Evolutionary conservation across 83 land plant species (phyloP), one percentile per base, ranked within the genome.

Genomic region (Thuja plicata): DNA sequence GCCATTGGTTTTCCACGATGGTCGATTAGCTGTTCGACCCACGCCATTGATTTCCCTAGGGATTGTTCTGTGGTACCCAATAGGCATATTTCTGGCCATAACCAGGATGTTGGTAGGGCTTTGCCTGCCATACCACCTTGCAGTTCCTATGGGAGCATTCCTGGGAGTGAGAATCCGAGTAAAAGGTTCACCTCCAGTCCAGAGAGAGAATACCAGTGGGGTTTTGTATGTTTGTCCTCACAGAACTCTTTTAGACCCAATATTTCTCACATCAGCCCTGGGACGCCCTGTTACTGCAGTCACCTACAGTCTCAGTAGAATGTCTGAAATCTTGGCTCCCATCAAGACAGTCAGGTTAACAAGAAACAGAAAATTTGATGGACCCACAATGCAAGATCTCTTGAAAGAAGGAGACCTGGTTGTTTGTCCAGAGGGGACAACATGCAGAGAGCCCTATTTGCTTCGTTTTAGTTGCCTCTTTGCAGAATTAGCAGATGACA

Each of bases 1-100:
- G 73, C 96, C 98, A 7, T 50, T 97, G 1, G 54, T 96, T 15
- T 97, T 97, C 88, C 98, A 97, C 79, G 98, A 97, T 71, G 95
- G 98, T 0, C 82, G 98, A 87, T 79, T 97, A 57, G 96, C 95
- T 2, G 55, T 86, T 32, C 87, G 90, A 12, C 97, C 98, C 57
- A 95, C 97, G 12, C 94, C 93, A 35, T 7, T 87, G 66, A 88
- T 89, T 24, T 55, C 94, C 1, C 54, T 97, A 30, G 46, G 91
- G 37, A 73, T 95, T 41, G 89, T 96, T 87, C 90, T 96, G 38
- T 97, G 95, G 95, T 40, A 90, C 34, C 98, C 98, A 24, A 27
- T 96, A 16, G 98, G 92, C 0, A 3, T 93, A 27, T 7, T 77
- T 12, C 89, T 96, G 27, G 90, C 95, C 16, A 38, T 96, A 54